Conservation (phyloP, 495 filamentous ascomycete species). For the Penicillium argentinense region DNA sequence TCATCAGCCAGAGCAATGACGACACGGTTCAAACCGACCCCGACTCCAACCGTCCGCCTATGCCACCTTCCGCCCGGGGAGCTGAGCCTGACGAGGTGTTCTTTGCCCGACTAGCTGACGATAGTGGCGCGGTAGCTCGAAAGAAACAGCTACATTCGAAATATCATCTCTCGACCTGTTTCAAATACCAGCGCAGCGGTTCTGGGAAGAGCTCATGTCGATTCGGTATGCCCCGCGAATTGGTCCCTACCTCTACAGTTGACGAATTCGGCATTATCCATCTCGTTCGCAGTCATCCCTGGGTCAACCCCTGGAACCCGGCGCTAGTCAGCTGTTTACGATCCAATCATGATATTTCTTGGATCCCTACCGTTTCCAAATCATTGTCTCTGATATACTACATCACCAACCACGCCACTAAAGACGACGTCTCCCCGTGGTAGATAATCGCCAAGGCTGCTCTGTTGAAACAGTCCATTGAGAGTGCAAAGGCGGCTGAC, state of each 20-base stretch:
- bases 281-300: constrained; percentile 9
- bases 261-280: constrained; percentile 11
- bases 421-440: constrained; percentile 12
- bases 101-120: background rate
- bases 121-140: background rate
- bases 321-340: constrained; percentile 13
- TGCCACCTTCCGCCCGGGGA: background rate
- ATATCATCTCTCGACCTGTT: constrained; percentile 12
- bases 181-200: constrained; percentile 12
- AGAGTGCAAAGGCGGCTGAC: background rate
- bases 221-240: constrained; percentile 13
- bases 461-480: constrained; percentile 8
- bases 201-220: constrained; percentile 10
- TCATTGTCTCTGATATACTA: constrained; percentile 17
- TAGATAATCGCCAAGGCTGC: constrained; percentile 9
- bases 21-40: background rate
- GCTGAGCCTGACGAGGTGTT: background rate
- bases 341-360: constrained; percentile 19
- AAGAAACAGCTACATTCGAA: constrained; percentile 9
- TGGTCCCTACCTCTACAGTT: constrained; percentile 1
- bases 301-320: constrained; percentile 13
- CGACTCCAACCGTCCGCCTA: background rate
- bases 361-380: constrained; percentile 13
- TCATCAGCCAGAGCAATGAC: background rate
- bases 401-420: constrained; percentile 21